These are phyloP conservation scores for Pyrenochaeta sp. DNA, from an alignment of 2,329 filamentous ascomycete species.

Conservation along the genomic window DNA sequence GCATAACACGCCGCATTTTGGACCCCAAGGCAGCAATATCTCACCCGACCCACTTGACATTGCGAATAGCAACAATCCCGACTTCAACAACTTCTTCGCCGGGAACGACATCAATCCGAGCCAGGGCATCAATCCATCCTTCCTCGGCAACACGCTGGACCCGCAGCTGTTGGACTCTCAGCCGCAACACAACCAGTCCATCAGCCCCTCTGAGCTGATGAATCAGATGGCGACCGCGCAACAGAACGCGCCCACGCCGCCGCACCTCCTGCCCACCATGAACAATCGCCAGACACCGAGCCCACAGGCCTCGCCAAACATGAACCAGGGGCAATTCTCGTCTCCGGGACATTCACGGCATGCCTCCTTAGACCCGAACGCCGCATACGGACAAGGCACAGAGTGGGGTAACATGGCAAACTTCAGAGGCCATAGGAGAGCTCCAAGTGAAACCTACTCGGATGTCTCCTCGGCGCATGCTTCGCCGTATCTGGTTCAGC, in stretches of 20 bases:
- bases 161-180: conserved; percentile 53
- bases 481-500: conserved; percentile 80
- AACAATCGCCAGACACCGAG: conserved; percentile 62
- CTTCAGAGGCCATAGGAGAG: conserved; percentile 84
- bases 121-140: conserved; percentile 68
- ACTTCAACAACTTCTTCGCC: conserved; percentile 65
- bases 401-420: conserved; percentile 68
- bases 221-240: conserved; percentile 63
- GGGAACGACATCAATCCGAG: conserved; percentile 61
- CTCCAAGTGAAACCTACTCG: conserved; percentile 84
- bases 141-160: conserved; percentile 59
- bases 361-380: conserved; percentile 68
- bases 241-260: conserved; percentile 61
- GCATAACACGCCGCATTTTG: conserved; percentile 63
- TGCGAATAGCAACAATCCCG: conserved; percentile 32
- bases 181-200: conserved; percentile 51
- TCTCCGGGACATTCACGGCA: conserved; percentile 67
- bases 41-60: conserved; percentile 48
- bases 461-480: conserved; percentile 86
- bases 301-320: conserved; percentile 62
- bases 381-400: conserved; percentile 64
- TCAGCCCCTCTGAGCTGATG: conserved; percentile 58
- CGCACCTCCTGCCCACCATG: conserved; percentile 64
- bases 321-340: conserved; percentile 61
- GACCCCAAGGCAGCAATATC: conserved; percentile 50